Conservation (phyloP, 2,329 filamentous ascomycete species). For the Neonectria hederae region DNA sequence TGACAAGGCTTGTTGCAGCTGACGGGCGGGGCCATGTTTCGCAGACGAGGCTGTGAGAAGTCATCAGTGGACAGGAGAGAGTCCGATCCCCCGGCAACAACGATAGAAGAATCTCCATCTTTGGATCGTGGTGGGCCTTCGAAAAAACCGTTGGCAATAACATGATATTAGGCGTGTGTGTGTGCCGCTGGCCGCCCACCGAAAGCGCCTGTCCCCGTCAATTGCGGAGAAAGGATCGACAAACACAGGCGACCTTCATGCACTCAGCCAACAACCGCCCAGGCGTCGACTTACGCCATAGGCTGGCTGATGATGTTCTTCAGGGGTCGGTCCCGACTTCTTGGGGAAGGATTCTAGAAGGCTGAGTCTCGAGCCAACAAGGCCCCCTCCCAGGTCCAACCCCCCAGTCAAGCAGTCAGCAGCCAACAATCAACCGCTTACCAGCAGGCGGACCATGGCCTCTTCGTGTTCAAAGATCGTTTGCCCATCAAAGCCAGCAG, state of each 20-base stretch:
- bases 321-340: slow-evolving; percentile 31
- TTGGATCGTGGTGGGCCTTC: slow-evolving; percentile 20
- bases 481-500: slow-evolving; percentile 1
- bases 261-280: slow-evolving; percentile 19
- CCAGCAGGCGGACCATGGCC: slow-evolving; percentile 4
- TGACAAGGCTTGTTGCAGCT: slow-evolving; percentile 2
- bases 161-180: slow-evolving; percentile 1
- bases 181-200: slow-evolving; percentile 1
- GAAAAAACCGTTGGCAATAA: neutral
- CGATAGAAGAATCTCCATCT: slow-evolving; percentile 19
- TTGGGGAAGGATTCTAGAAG: slow-evolving; percentile 43
- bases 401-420: neutral
- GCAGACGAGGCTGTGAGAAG: slow-evolving; percentile 19
- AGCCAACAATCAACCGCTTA: neutral
- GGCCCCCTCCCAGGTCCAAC: neutral
- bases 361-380: slow-evolving; percentile 30
- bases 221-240: slow-evolving; percentile 29
- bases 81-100: neutral
- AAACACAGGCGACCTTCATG: slow-evolving; percentile 25
- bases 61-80: slow-evolving; percentile 6
- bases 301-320: slow-evolving; percentile 25
- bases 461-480: neutral
- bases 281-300: slow-evolving; percentile 23
- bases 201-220: slow-evolving; percentile 21
- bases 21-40: neutral